Percentiles rank a stretch among this genome's conserved stretches.
These are phyloP conservation scores for Chenopodium berlandieri DNA, from an alignment of 148 eudicot genomes.

Conservation along the genomic window DNA sequence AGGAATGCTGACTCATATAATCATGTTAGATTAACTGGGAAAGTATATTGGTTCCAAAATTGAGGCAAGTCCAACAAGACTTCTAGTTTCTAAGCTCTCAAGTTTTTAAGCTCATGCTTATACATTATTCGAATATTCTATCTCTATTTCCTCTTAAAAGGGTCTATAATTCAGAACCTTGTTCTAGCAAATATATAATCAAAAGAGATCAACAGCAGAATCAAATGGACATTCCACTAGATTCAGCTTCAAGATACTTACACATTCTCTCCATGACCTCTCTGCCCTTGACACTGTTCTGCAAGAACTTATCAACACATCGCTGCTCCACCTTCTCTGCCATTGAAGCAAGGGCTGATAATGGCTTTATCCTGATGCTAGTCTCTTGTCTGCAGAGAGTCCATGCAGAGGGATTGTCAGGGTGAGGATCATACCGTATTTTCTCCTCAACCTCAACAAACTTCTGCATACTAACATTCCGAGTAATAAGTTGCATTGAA, in stretches of 20 bases:
- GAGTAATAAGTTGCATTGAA: slow-evolving; percentile 79
- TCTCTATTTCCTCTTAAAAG: slow-evolving; percentile 11
- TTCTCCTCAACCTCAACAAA: slow-evolving; percentile 91
- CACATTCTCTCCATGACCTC: slow-evolving; percentile 99
- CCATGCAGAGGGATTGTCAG: slow-evolving; percentile 81
- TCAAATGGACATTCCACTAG: slow-evolving; percentile 63
- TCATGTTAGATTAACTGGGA: slow-evolving; percentile 3
- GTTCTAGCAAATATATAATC: slow-evolving; percentile 7
- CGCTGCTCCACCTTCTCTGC: slow-evolving; percentile 90
- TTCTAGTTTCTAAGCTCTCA: slow-evolving; percentile 6
- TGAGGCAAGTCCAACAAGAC: slow-evolving; percentile 17
- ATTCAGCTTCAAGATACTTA: slow-evolving; percentile 96
- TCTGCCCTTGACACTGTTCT: slow-evolving; percentile 90
- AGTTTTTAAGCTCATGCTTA: slow-evolving; percentile 12
- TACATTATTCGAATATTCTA: slow-evolving; percentile 29
- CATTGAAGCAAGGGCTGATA: slow-evolving; percentile 83
- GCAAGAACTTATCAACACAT: slow-evolving; percentile 85
- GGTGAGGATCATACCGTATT: slow-evolving; percentile 92
- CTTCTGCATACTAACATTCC: slow-evolving; percentile 78
- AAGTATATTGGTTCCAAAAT: slow-evolving; percentile 23
- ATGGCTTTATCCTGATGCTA: slow-evolving; percentile 78
- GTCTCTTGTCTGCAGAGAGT: slow-evolving; percentile 95
- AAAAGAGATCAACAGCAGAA: slow-evolving; percentile 9
- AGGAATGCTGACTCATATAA: neutral
- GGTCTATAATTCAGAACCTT: slow-evolving; percentile 16